Evolutionary conservation across 257 asterid genomes (phyloP).

Genomic region (Nicotiana knightiana): DNA sequence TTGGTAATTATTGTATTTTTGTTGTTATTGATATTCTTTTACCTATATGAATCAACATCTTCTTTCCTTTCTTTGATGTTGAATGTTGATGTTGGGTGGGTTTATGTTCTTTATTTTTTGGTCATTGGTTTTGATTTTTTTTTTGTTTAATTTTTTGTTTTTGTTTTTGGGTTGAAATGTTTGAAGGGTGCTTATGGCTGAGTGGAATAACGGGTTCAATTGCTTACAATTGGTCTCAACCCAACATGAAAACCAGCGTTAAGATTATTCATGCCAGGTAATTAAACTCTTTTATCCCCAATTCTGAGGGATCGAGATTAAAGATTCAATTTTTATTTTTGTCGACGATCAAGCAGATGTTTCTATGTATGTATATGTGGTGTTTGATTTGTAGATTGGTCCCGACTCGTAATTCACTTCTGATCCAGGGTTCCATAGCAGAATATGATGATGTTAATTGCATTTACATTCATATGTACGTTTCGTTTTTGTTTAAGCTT

Average conservation of each 20-base stretch:
- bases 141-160: neutral
- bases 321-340: neutral
- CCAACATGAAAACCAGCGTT: slow-evolving; percentile 85
- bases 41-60: neutral
- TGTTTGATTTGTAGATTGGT: neutral
- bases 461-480: neutral
- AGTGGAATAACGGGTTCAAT: slow-evolving; percentile 78
- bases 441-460: neutral
- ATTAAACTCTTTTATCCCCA: neutral
- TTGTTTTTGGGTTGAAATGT: slow-evolving; percentile 15
- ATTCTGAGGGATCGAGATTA: neutral
- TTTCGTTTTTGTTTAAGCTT: neutral
- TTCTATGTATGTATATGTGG: neutral
- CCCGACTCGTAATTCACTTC: neutral
- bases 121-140: neutral
- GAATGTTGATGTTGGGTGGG: neutral
- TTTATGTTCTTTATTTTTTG: neutral
- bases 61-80: neutral
- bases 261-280: slow-evolving; percentile 93
- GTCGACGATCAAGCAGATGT: neutral
- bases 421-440: neutral
- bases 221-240: slow-evolving; percentile 95
- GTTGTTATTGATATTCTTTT: neutral
- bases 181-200: slow-evolving; percentile 31
- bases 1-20: slow-evolving; percentile 34